Conservation (phyloP, 2,329 filamentous ascomycete genomes). For the Blastomyces emzantsi region DNA sequence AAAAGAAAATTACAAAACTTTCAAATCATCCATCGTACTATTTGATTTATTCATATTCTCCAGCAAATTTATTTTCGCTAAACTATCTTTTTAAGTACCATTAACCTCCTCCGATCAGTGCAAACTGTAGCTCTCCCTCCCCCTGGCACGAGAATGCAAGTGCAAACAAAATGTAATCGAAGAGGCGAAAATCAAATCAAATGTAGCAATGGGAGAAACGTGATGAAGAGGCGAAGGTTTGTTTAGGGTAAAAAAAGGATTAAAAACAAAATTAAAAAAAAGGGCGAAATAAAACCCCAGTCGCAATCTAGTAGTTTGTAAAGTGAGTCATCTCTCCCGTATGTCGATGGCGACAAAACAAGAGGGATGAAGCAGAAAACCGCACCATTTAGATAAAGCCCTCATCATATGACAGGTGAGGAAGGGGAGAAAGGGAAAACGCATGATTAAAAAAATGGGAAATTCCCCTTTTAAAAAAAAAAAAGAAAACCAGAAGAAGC, state of each 20-base stretch:
- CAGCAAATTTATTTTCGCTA: not conserved
- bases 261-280: not conserved
- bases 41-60: not conserved
- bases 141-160: not conserved
- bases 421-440: too few species aligned
- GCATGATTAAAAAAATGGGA: too few species aligned
- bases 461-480: too few species aligned
- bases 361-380: not conserved
- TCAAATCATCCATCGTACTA: not conserved
- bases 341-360: not conserved
- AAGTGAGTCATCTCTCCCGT: too few species aligned
- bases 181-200: not conserved
- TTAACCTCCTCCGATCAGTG: not conserved
- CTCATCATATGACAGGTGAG: not conserved
- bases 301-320: not conserved
- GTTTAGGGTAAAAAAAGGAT: not conserved
- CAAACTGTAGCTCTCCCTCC: not conserved
- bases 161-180: not conserved
- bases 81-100: not conserved
- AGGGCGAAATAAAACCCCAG: not conserved
- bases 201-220: not conserved
- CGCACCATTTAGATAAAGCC: too few species aligned
- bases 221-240: not conserved
- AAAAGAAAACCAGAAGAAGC: conserved; percentile 8
- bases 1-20: not conserved